Conservation (phyloP, 2,329 filamentous ascomycete species). For the Ambrosiella cleistominuta region DNA sequence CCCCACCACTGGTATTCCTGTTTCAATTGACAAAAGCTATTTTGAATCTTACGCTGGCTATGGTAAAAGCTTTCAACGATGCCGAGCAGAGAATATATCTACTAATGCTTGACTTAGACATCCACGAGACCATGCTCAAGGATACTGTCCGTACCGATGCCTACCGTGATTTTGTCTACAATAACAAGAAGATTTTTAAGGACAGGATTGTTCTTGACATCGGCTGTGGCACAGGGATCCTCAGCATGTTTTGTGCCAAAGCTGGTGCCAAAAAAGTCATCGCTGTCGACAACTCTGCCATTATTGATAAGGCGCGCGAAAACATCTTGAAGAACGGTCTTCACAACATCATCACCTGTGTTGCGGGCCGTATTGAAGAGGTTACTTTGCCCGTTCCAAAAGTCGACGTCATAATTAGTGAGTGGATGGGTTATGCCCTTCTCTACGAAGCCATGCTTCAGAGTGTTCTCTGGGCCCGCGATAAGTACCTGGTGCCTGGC, state of each 20-base stretch:
- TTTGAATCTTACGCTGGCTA: conserved; percentile 45
- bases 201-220: conserved; percentile 82
- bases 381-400: conserved; percentile 58
- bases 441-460: conserved; percentile 94
- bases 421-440: conserved; percentile 95
- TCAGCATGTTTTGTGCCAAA: conserved; percentile 87
- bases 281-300: conserved; percentile 81
- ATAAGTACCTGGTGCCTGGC: conserved; percentile 63
- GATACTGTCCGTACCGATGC: conserved; percentile 75
- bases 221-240: conserved; percentile 67
- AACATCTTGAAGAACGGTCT: conserved; percentile 72
- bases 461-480: conserved; percentile 73
- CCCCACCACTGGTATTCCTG: conserved; percentile 14
- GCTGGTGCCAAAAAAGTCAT: conserved; percentile 76
- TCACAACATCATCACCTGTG: conserved; percentile 53
- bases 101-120: conserved; percentile 35
- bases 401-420: conserved; percentile 87
- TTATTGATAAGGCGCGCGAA: conserved; percentile 70
- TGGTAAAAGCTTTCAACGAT: conserved; percentile 26
- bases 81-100: neutral
- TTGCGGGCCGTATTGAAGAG: conserved; percentile 78
- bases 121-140: conserved; percentile 93
- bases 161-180: conserved; percentile 89
- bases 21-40: conserved; percentile 29
- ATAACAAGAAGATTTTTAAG: conserved; percentile 71